Evolutionary conservation across 345 rosid species (phyloP).

Genomic region (Boechera divaricarpa): DNA sequence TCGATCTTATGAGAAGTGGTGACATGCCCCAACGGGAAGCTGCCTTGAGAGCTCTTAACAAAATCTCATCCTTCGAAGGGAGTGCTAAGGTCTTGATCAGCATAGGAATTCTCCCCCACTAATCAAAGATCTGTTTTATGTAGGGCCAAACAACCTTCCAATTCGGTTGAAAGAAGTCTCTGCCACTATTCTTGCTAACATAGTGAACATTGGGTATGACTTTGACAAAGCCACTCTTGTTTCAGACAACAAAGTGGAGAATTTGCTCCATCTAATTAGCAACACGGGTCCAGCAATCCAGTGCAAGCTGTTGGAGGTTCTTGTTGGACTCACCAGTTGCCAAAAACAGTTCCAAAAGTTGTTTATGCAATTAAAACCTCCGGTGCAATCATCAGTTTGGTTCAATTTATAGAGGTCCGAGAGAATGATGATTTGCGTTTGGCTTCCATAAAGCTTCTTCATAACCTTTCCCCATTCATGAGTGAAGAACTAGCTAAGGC

Average conservation of each 20-base stretch:
- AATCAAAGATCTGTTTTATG: slow-evolving; percentile 78
- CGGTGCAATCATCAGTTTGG: slow-evolving; percentile 93
- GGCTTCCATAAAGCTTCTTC: slow-evolving; percentile 87
- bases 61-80: slow-evolving; percentile 77
- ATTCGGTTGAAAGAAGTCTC: slow-evolving; percentile 90
- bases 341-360: slow-evolving; percentile 64
- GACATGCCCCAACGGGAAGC: slow-evolving; percentile 78
- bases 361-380: slow-evolving; percentile 88
- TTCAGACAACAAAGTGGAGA: slow-evolving; percentile 81
- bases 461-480: slow-evolving; percentile 82
- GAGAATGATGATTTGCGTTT: slow-evolving; percentile 62
- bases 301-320: slow-evolving; percentile 97
- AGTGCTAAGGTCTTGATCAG: slow-evolving; percentile 86
- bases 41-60: slow-evolving; percentile 85
- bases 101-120: slow-evolving; percentile 89
- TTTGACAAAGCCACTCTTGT: slow-evolving; percentile 75
- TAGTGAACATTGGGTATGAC: slow-evolving; percentile 79
- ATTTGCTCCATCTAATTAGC: slow-evolving; percentile 82
- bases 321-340: slow-evolving; percentile 82
- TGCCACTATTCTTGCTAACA: slow-evolving; percentile 91
- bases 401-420: slow-evolving; percentile 89
- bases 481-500: slow-evolving; percentile 80
- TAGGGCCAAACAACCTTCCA: slow-evolving; percentile 76
- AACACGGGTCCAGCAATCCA: slow-evolving; percentile 96
- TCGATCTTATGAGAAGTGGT: slow-evolving; percentile 79